phyloP scores from a whole-genome alignment of 2,329 filamentous ascomycete species.

The Pseudogymnoascus sp. region DNA sequence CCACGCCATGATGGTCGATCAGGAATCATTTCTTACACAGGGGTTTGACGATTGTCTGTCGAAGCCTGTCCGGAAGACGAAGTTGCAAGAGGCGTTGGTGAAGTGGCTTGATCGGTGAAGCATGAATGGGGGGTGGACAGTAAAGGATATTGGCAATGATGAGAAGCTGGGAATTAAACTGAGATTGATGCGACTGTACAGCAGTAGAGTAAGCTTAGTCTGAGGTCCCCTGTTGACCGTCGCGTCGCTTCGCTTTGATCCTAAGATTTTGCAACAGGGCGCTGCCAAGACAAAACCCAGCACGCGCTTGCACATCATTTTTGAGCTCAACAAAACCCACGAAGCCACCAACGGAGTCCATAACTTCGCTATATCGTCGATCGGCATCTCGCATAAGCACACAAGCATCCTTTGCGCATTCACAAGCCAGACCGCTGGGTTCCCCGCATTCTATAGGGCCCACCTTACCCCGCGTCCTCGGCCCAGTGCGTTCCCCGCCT shows the following conservation, averaged over 20 bases:
- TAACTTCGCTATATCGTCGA: not conserved
- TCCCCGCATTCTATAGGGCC: not conserved
- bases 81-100: not conserved
- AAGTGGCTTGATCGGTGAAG: not conserved
- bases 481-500: not conserved
- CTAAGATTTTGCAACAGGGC: not conserved
- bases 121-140: not conserved
- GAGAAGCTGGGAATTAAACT: not conserved
- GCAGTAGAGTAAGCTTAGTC: not conserved
- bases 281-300: not conserved
- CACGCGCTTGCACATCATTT: not conserved
- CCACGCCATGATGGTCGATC: slow-evolving; percentile 49
- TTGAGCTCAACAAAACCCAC: not conserved
- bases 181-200: not conserved
- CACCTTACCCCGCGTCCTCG: not conserved
- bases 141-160: not conserved
- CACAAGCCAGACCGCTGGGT: not conserved
- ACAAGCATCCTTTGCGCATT: not conserved
- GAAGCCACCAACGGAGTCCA: not conserved
- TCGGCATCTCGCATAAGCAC: not conserved
- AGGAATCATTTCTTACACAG: slow-evolving; percentile 42
- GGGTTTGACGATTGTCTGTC: slow-evolving; percentile 3
- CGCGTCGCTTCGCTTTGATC: not conserved
- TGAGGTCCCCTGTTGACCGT: not conserved
- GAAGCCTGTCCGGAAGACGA: not conserved